phyloP scores from a whole-genome alignment of 2,329 filamentous ascomycete species.

The Aureobasidium lini region DNA sequence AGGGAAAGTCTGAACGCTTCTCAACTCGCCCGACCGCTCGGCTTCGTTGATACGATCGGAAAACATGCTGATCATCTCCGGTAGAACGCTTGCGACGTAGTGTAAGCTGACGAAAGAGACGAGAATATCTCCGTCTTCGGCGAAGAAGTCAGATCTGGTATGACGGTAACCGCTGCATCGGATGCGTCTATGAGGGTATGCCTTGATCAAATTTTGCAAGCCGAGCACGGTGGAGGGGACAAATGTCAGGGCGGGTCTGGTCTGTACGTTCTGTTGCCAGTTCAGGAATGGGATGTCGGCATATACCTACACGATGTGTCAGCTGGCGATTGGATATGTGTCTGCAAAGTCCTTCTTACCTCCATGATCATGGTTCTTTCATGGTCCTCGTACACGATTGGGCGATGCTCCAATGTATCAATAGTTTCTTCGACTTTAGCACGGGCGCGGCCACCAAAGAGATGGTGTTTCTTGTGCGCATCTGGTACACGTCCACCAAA shows the following conservation, averaged over 20 bases:
- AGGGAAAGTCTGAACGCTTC: conserved; percentile 1
- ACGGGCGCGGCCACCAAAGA: neutral
- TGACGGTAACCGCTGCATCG: conserved; percentile 39
- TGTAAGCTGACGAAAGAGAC: conserved; percentile 37
- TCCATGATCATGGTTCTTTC: conserved; percentile 10
- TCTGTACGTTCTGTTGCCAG: conserved; percentile 35
- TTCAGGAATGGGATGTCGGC: conserved; percentile 24
- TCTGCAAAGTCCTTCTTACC: neutral
- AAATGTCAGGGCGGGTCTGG: conserved; percentile 35
- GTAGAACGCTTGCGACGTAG: conserved; percentile 24
- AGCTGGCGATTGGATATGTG: neutral
- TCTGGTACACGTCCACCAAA: neutral
- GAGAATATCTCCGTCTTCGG: conserved; percentile 34
- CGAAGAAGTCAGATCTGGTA: conserved; percentile 37
- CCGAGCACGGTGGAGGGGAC: conserved; percentile 36
- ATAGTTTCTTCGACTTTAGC: conserved; percentile 9
- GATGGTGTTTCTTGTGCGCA: conserved; percentile 2
- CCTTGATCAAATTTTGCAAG: conserved; percentile 34
- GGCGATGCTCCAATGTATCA: neutral
- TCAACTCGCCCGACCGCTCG: conserved; percentile 3
- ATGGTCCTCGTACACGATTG: conserved; percentile 4
- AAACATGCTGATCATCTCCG: conserved; percentile 5
- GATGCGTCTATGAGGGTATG: conserved; percentile 27
- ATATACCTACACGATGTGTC: neutral
- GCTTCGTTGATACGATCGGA: neutral